Percentiles rank a stretch among this genome's conserved stretches.
Evolutionary conservation across 2,329 filamentous ascomycete species (phyloP).

Genomic region (Aspergillus thermomutatus): DNA sequence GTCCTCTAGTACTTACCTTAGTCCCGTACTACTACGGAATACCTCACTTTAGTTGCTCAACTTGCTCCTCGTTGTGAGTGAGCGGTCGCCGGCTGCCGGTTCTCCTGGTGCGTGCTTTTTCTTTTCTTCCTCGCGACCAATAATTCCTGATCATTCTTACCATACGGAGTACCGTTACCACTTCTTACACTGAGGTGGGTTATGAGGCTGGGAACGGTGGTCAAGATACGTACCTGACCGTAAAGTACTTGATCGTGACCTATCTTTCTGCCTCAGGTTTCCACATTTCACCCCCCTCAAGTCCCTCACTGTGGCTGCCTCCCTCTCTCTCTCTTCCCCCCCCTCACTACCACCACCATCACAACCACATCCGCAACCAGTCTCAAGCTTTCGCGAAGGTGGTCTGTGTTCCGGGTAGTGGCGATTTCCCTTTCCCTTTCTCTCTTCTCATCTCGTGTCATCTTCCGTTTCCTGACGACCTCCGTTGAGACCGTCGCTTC

Average conservation of each 20-base stretch:
- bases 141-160: not conserved
- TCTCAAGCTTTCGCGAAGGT: conserved; percentile 5
- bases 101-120: not conserved
- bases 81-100: not conserved
- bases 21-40: not conserved
- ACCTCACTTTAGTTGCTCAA: not conserved
- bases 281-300: not conserved
- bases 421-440: conserved; percentile 5
- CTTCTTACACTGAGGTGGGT: not conserved
- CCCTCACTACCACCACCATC: conserved; percentile 4
- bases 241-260: not conserved
- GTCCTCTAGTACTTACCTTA: not conserved
- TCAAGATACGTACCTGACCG: not conserved
- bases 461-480: conserved; percentile 7
- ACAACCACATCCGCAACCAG: not conserved
- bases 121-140: not conserved
- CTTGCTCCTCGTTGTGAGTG: not conserved
- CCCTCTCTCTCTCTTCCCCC: conserved; percentile 1
- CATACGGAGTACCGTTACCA: not conserved
- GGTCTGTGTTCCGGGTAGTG: conserved; percentile 12
- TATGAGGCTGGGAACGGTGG: not conserved
- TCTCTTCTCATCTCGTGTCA: conserved; percentile 13
- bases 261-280: not conserved
- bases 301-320: not conserved
- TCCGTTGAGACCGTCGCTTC: not conserved